Percentiles rank a stretch among this genome's conserved stretches.
These are phyloP conservation scores for Radiomyces spectabilis DNA, from an alignment of 192 early-diverging fungal species.

Conservation along the genomic window DNA sequence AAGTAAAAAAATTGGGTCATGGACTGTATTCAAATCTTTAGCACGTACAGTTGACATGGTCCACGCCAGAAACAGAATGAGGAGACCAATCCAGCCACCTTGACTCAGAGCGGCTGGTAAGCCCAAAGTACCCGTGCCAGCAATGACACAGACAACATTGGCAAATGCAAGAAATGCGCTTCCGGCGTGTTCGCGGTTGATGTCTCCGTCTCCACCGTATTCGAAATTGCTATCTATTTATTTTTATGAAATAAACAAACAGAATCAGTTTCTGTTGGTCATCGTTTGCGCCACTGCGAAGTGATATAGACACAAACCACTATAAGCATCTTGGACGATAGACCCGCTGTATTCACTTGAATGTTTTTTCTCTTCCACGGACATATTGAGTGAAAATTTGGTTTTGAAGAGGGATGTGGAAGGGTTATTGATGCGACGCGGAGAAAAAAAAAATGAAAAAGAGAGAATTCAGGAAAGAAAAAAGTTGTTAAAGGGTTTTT, in stretches of 20 bases:
- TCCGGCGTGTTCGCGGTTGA: conserved; percentile 14
- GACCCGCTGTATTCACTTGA: background rate
- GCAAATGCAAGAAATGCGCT: conserved; percentile 25
- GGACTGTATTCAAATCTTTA: too few species aligned
- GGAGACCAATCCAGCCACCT: conserved; percentile 46
- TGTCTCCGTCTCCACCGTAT: conserved; percentile 5
- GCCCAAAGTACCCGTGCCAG: conserved; percentile 78
- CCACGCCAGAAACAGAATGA: conserved; percentile 25
- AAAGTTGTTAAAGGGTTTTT: too few species aligned
- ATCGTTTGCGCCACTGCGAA: too few species aligned
- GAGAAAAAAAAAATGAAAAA: too few species aligned
- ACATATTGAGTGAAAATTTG: background rate
- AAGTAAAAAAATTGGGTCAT: too few species aligned
- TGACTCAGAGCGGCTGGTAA: conserved; percentile 73
- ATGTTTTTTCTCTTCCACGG: background rate
- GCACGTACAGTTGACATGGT: conserved; percentile 11
- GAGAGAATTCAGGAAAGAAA: too few species aligned
- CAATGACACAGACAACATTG: conserved; percentile 54
- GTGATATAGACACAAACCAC: too few species aligned
- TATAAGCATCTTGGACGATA: background rate
- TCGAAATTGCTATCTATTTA: too few species aligned
- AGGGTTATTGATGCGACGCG: too few species aligned
- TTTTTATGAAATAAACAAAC: too few species aligned
- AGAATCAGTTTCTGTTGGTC: too few species aligned
- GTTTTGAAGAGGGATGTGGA: too few species aligned